Conservation (phyloP, 2,329 filamentous ascomycete genomes). For the Neofusicoccum sp. region DNA sequence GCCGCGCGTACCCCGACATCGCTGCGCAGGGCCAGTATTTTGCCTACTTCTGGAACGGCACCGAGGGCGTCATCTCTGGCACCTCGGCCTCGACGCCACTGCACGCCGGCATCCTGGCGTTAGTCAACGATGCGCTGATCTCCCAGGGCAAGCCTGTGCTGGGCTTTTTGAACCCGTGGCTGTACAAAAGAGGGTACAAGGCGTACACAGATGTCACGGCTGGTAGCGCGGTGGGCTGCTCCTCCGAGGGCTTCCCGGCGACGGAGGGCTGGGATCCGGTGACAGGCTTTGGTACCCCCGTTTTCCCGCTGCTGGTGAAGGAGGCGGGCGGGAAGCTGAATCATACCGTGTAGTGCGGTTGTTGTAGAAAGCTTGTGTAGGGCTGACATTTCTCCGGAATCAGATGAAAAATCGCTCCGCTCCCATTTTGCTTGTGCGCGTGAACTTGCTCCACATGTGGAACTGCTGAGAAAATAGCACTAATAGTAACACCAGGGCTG, state of each 20-base stretch:
- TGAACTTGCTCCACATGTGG: no score
- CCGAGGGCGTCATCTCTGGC: conserved; percentile 25
- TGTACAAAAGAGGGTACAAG: conserved; percentile 36
- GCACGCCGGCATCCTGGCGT: conserved; percentile 28
- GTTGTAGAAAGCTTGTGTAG: no score
- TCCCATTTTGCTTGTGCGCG: no score
- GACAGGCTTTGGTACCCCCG: conserved; percentile 52
- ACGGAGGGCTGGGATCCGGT: conserved; percentile 52
- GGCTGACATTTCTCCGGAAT: no score
- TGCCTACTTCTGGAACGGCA: conserved; percentile 29
- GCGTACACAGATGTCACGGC: conserved; percentile 45
- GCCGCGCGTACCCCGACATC: conserved; percentile 55
- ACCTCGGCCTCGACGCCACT: conserved; percentile 30
- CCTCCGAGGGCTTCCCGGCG: conserved; percentile 42
- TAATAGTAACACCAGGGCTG: no score
- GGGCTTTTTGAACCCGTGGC: conserved; percentile 56
- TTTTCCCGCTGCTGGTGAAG: conserved; percentile 44
- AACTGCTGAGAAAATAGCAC: no score
- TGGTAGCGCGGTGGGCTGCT: conserved; percentile 34
- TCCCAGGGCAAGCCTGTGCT: conserved; percentile 50
- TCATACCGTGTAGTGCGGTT: no score
- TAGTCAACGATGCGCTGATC: conserved; percentile 54
- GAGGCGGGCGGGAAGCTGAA: neutral
- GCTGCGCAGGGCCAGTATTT: conserved; percentile 47
- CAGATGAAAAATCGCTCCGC: no score